These are phyloP conservation scores for Prunus persica DNA, from an alignment of 306 rosid genomes.

Conservation along the genomic window Prunus_persica_NCBIv2 NC_034012.1:6801501-6802000, in stretches of 20 bases:
- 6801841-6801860: slow-evolving; percentile 36
- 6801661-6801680: slow-evolving; percentile 9
- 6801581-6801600: background rate
- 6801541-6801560: slow-evolving; percentile 8
- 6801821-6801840: slow-evolving; percentile 34
- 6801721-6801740: slow-evolving; percentile 6
- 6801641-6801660: slow-evolving; percentile 5
- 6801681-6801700: slow-evolving; percentile 20
- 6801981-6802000: slow-evolving; percentile 10
- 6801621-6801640: slow-evolving; percentile 43
- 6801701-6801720: background rate
- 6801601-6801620: slow-evolving; percentile 10
- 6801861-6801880: slow-evolving; percentile 40
- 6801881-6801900: slow-evolving; percentile 36
- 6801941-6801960: slow-evolving; percentile 18
- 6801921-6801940: slow-evolving; percentile 48
- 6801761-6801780: slow-evolving; percentile 18
- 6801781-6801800: slow-evolving; percentile 17
- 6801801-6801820: slow-evolving; percentile 38
- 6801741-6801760: slow-evolving; percentile 14
- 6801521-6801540: background rate
- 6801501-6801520: background rate
- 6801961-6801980: slow-evolving; percentile 27
- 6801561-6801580: background rate
- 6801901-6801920: slow-evolving; percentile 60